phyloP scores from a whole-genome alignment of 192 early-diverging fungal genomes.

The Mortierella hygrophila region DNA sequence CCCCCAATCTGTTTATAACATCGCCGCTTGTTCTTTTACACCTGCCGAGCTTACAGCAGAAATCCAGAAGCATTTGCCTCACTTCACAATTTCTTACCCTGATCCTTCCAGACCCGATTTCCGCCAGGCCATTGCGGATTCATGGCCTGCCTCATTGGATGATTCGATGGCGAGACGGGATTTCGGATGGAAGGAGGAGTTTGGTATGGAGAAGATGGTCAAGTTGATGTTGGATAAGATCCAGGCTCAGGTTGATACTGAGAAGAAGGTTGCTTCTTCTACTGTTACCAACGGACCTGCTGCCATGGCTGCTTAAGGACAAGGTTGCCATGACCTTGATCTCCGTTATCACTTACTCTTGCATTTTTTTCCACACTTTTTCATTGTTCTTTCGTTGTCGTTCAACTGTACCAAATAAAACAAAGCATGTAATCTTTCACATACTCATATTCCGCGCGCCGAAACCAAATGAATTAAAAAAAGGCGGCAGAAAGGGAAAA shows the following conservation, averaged over 20 bases:
- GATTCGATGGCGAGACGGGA: constrained; percentile 69
- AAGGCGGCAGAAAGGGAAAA: too few relatives aligned
- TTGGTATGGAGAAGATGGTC: constrained; percentile 69
- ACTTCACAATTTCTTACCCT: constrained; percentile 70
- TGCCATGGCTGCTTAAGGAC: constrained; percentile 29
- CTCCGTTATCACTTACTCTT: background rate
- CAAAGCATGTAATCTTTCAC: background rate
- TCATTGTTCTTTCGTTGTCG: background rate
- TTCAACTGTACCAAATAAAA: background rate
- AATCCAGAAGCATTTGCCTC: constrained; percentile 63
- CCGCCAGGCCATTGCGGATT: constrained; percentile 75
- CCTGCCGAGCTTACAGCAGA: constrained; percentile 67
- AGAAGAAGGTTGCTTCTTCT: constrained; percentile 26
- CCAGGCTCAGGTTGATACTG: constrained; percentile 57
- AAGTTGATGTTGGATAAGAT: constrained; percentile 72
- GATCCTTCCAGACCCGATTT: constrained; percentile 61
- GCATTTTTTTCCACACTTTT: background rate
- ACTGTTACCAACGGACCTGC: constrained; percentile 7
- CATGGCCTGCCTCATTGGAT: constrained; percentile 74
- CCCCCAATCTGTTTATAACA: constrained; percentile 74
- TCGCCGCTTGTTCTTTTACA: constrained; percentile 71
- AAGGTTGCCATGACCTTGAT: background rate
- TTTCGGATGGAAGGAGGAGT: constrained; percentile 76
- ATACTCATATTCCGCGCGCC: background rate
- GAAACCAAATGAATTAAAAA: background rate